A percentile compares a stretch with the other conserved stretches of the same genome.
phyloP scores from a whole-genome alignment of 345 rosid genomes.

The Eucalyptus sp. region DNA sequence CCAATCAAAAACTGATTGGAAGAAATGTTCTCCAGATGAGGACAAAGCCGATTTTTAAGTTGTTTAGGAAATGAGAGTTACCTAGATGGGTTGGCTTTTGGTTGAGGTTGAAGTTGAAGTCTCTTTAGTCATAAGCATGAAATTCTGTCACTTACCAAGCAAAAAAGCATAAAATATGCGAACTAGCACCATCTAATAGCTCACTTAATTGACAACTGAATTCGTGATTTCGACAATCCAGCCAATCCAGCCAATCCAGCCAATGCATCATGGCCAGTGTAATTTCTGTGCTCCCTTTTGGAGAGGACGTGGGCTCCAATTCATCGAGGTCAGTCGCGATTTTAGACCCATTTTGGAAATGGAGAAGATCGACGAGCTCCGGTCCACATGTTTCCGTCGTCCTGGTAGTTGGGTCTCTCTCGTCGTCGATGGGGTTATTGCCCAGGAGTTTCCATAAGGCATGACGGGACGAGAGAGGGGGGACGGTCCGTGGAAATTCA shows the following conservation, averaged over 20 bases:
- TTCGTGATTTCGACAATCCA: no score
- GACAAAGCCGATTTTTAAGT: background rate
- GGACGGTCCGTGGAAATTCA: background rate
- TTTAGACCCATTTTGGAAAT: no score
- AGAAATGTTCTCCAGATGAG: background rate
- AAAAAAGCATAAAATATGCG: background rate
- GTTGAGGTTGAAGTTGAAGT: background rate
- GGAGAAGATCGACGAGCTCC: no score
- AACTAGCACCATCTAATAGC: background rate
- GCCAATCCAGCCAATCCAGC: background rate
- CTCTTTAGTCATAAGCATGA: background rate
- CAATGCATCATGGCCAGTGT: background rate
- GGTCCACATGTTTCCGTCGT: no score
- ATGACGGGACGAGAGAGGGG: no score
- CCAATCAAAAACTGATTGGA: background rate
- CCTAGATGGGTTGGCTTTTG: background rate
- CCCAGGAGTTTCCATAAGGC: no score
- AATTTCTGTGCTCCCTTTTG: no score
- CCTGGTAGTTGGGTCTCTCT: no score
- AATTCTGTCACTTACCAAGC: background rate
- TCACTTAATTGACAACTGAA: background rate
- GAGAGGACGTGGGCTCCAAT: no score
- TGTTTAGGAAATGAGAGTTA: background rate
- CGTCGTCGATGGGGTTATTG: no score
- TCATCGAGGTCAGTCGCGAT: no score